phyloP scores from a whole-genome alignment of 768 basidiomycete species.

The Russula virescens region DNA sequence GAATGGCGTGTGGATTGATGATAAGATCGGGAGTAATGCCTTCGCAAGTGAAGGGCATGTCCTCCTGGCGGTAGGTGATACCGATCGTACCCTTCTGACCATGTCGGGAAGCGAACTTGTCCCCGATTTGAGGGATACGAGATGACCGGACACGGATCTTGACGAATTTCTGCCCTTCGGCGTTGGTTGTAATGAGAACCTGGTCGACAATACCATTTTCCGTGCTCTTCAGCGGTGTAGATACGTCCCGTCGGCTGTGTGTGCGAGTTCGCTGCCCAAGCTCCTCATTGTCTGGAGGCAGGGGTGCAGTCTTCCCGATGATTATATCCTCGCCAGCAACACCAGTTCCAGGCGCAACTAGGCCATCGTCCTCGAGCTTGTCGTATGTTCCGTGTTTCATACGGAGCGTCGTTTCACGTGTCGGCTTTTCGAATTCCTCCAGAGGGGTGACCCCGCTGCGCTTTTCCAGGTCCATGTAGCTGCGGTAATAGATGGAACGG shows the following conservation, averaged over 20 bases:
- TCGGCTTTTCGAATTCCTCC: conserved; percentile 97
- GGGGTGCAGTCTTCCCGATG: conserved; percentile 97
- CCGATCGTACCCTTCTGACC: conserved; percentile 99
- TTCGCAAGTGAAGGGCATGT: conserved; percentile 98
- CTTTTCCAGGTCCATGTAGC: conserved; percentile 98
- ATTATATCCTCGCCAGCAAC: conserved; percentile 98
- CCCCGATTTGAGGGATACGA: conserved; percentile 95
- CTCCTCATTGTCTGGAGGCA: conserved; percentile 95
- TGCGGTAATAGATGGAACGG: conserved; percentile 97
- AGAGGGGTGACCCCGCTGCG: conserved; percentile 86
- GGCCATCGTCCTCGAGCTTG: conserved; percentile 93
- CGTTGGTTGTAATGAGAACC: conserved; percentile 93
- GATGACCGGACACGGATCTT: conserved; percentile 95
- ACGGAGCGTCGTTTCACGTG: conserved; percentile 84
- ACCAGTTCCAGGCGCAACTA: conserved; percentile 93
- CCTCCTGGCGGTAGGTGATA: conserved; percentile 98
- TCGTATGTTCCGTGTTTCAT: conserved; percentile 99
- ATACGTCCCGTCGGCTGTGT: conserved; percentile 93
- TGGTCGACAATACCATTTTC: conserved; percentile 98
- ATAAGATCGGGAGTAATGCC: conserved; percentile 96
- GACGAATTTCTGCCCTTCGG: conserved; percentile 95
- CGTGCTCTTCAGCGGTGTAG: conserved; percentile 95
- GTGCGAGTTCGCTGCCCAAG: conserved; percentile 91
- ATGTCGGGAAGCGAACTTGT: conserved; percentile 99
- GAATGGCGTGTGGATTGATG: conserved; percentile 99